Evolutionary conservation across 305 asterid genomes (phyloP).

Genomic region (Fraxinus latifolia): DNA sequence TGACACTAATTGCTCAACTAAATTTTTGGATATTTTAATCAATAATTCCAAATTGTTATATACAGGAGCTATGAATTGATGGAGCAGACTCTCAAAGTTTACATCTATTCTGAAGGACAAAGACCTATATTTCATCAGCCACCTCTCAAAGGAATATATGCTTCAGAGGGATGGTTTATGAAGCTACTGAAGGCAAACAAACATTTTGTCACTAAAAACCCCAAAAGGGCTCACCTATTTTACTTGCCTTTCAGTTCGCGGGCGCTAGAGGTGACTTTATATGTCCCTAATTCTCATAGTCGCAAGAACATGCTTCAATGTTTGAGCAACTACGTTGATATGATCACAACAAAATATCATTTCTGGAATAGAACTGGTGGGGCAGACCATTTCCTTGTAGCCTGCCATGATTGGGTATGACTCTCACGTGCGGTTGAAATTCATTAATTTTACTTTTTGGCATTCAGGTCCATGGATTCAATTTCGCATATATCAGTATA

Average conservation of each 20-base stretch:
- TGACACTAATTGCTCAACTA: background rate
- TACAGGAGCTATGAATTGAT: conserved; percentile 91
- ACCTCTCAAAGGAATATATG: conserved; percentile 77
- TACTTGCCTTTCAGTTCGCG: conserved; percentile 83
- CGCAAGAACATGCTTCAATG: conserved; percentile 40
- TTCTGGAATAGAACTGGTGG: conserved; percentile 89
- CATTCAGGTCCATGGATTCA: background rate
- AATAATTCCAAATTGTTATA: conserved; percentile 11
- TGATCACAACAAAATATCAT: conserved; percentile 36
- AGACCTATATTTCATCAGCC: conserved; percentile 73
- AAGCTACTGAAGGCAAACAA: conserved; percentile 61
- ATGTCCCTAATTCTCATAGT: conserved; percentile 62
- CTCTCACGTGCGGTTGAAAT: background rate
- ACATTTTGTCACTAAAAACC: conserved; percentile 51
- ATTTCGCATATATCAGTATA: background rate
- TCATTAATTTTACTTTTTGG: background rate
- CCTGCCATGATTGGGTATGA: conserved; percentile 96
- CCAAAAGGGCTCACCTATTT: conserved; percentile 74
- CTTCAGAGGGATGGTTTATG: conserved; percentile 98
- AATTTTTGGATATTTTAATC: background rate
- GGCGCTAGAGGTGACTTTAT: conserved; percentile 48
- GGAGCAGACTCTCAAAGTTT: conserved; percentile 81
- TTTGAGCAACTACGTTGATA: conserved; percentile 43
- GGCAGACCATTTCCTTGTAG: conserved; percentile 84
- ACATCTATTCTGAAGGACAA: conserved; percentile 66